Evolutionary conservation across 208 protist species (phyloP).

Genomic region (Acanthamoeba lenticulata): DNA sequence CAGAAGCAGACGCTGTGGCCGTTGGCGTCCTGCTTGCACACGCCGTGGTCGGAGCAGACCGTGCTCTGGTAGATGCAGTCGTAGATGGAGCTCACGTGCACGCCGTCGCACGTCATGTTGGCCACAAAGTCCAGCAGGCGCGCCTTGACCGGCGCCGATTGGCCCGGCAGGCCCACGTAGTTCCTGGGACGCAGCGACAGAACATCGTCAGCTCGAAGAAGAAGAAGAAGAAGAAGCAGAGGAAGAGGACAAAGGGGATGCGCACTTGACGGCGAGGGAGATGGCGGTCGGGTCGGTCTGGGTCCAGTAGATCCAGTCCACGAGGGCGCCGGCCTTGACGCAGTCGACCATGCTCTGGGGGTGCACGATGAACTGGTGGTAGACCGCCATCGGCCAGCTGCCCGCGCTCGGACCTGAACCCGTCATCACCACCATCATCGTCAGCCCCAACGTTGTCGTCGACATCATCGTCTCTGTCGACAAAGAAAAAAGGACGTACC

Average conservation of each 20-base stretch:
- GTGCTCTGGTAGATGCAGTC: background rate
- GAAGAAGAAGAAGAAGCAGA: background rate
- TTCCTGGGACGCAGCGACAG: background rate
- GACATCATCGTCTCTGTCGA: background rate
- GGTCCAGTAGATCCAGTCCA: conserved; percentile 1
- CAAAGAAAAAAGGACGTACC: too few species aligned
- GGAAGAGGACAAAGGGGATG: background rate
- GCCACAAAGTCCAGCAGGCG: background rate
- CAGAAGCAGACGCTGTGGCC: background rate
- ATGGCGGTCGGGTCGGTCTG: background rate
- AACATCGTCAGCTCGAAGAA: background rate
- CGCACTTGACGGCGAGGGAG: background rate
- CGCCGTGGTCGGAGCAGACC: background rate
- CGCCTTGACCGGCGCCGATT: background rate
- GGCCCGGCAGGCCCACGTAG: background rate
- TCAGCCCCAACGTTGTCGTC: background rate
- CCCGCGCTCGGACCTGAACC: too few species aligned
- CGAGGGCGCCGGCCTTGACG: background rate
- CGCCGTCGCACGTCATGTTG: background rate
- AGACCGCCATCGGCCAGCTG: background rate
- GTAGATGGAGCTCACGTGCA: conserved; percentile 17
- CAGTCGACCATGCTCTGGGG: background rate
- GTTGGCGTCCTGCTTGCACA: background rate
- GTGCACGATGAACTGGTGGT: background rate
- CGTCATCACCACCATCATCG: background rate